phyloP scores from a whole-genome alignment of 116 monocot genomes.

The Dioscorea cayenensis region DNA sequence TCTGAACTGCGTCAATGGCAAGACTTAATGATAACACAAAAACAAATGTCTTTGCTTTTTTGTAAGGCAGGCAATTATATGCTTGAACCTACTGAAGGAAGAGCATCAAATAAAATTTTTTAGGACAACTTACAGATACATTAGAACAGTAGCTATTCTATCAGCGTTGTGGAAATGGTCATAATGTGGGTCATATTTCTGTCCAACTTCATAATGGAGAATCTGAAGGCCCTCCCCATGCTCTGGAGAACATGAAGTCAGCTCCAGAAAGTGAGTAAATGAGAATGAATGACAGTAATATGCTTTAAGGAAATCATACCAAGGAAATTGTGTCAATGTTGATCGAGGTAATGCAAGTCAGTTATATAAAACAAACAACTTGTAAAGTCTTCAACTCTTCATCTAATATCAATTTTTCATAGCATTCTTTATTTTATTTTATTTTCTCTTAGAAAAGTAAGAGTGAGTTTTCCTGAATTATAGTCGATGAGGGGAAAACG shows the following conservation, averaged over 20 bases:
- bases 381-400: background rate
- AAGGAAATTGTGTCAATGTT: no score
- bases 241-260: slow-evolving; percentile 11
- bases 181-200: slow-evolving; percentile 68
- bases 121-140: slow-evolving; percentile 53
- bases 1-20: slow-evolving; percentile 40
- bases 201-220: slow-evolving; percentile 68
- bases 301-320: background rate
- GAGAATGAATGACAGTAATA: background rate
- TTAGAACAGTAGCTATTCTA: slow-evolving; percentile 58
- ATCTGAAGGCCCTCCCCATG: slow-evolving; percentile 77
- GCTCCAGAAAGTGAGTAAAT: no score
- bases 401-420: no score
- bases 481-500: no score
- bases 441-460: no score
- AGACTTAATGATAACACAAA: background rate
- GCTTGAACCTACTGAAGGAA: no score
- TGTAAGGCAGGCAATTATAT: no score
- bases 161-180: slow-evolving; percentile 64
- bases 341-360: background rate
- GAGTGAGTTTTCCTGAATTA: no score
- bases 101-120: no score
- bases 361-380: background rate
- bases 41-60: background rate
- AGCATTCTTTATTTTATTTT: no score